These are phyloP conservation scores for Graphiopsis chlorocephala DNA, from an alignment of 2,329 filamentous ascomycete genomes.

Conservation along the genomic window DNA sequence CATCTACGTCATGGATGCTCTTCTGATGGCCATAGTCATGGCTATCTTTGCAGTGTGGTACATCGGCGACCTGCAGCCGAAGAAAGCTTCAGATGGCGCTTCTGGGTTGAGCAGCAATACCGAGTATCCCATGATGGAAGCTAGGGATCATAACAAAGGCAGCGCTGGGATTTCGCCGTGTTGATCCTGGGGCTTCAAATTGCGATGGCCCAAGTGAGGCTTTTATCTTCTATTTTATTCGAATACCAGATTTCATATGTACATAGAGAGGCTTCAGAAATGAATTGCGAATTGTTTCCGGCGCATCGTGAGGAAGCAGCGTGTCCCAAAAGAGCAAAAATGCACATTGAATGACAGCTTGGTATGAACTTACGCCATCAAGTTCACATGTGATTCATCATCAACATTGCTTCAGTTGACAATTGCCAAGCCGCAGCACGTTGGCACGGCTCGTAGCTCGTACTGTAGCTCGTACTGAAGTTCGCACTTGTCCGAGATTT, in stretches of 20 bases:
- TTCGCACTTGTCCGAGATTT: not conserved
- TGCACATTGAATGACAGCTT: no score
- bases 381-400: no score
- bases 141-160: not conserved
- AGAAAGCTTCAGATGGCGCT: not conserved
- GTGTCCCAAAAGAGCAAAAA: not conserved
- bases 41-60: conserved; percentile 19
- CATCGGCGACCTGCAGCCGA: conserved; percentile 10
- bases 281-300: not conserved
- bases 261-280: not conserved
- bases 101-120: not conserved
- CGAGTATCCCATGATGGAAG: not conserved
- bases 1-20: conserved; percentile 47
- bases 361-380: not conserved
- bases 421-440: not conserved
- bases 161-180: not conserved
- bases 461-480: not conserved
- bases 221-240: not conserved
- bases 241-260: not conserved
- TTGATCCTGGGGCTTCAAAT: not conserved
- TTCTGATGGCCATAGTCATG: conserved; percentile 38
- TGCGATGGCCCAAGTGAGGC: not conserved
- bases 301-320: not conserved
- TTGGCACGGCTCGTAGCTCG: not conserved
- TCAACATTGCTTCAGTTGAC: not conserved